Percentiles rank a stretch among this genome's conserved stretches.
Conservation (phyloP, 1,139 yeast genomes). For the Yamadazyma triangularis region DNA sequence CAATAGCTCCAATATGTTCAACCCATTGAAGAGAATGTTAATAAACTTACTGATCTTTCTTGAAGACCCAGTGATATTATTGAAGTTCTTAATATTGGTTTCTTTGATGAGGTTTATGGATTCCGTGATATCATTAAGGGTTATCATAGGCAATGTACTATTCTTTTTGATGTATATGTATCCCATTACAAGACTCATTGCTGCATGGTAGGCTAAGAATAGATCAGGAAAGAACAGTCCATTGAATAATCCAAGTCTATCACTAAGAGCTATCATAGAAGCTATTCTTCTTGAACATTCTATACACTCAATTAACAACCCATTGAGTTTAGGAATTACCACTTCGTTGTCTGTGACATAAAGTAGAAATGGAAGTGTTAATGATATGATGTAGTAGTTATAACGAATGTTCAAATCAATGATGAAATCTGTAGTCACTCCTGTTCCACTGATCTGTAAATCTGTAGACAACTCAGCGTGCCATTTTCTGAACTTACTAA, state of each 20-base stretch:
- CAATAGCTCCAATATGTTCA: constrained; percentile 5
- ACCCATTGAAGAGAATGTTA: constrained; percentile 7
- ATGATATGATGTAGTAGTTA: constrained; percentile 7
- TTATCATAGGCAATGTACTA: neutral
- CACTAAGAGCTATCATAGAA: constrained; percentile 1
- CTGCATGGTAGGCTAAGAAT: constrained; percentile 6
- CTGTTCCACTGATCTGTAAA: neutral
- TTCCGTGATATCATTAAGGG: constrained; percentile 1
- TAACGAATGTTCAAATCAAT: constrained; percentile 5
- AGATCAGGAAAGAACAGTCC: constrained; percentile 8
- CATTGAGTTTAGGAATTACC: neutral
- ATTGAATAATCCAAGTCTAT: constrained; percentile 3
- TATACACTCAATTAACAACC: constrained; percentile 1
- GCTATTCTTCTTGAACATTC: constrained; percentile 4
- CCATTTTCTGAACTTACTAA: constrained; percentile 5
- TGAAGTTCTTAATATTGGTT: constrained; percentile 2
- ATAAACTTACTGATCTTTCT: constrained; percentile 7
- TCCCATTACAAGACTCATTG: constrained; percentile 8
- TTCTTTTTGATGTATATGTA: constrained; percentile 3
- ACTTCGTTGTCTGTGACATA: constrained; percentile 1
- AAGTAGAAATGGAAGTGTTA: constrained; percentile 7
- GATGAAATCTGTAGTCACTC: constrained; percentile 1
- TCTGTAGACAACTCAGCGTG: neutral
- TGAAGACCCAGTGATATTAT: constrained; percentile 5
- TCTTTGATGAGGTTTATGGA: constrained; percentile 4